Evolutionary conservation across 2,329 filamentous ascomycete species (phyloP).

Genomic region (Madurella fahalii): DNA sequence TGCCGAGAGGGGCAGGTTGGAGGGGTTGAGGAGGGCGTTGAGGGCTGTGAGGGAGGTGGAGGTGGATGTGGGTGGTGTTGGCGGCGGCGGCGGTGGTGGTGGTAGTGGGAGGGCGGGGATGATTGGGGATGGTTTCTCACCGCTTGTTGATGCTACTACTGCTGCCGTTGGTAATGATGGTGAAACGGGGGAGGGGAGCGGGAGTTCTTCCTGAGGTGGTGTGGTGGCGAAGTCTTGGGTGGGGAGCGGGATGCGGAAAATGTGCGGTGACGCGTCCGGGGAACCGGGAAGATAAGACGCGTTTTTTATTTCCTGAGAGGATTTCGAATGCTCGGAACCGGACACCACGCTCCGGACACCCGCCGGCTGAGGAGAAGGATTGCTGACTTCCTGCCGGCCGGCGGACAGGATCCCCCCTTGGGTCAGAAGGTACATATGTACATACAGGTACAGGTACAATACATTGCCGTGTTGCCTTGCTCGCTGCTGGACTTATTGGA

Average conservation of each 20-base stretch:
- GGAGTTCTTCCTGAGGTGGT: not conserved
- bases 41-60: slow-evolving; percentile 48
- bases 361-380: no score
- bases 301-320: not conserved
- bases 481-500: not conserved
- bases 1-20: slow-evolving; percentile 71
- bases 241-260: not conserved
- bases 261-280: slow-evolving; percentile 2
- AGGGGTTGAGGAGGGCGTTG: slow-evolving; percentile 75
- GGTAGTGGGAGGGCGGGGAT: not conserved
- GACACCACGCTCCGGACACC: no score
- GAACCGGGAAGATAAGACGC: not conserved
- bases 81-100: not conserved
- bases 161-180: not conserved
- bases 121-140: not conserved
- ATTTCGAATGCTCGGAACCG: not conserved
- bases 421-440: slow-evolving; percentile 40
- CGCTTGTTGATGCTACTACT: not conserved
- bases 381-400: no score
- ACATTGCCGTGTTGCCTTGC: slow-evolving; percentile 29
- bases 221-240: not conserved
- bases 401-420: no score
- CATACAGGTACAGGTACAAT: slow-evolving; percentile 49
- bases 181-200: not conserved
- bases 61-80: not conserved